Base-by-base conservation (phyloP, 2,329 filamentous ascomycete genomes). In the Calonectria fujianensis region DNA sequence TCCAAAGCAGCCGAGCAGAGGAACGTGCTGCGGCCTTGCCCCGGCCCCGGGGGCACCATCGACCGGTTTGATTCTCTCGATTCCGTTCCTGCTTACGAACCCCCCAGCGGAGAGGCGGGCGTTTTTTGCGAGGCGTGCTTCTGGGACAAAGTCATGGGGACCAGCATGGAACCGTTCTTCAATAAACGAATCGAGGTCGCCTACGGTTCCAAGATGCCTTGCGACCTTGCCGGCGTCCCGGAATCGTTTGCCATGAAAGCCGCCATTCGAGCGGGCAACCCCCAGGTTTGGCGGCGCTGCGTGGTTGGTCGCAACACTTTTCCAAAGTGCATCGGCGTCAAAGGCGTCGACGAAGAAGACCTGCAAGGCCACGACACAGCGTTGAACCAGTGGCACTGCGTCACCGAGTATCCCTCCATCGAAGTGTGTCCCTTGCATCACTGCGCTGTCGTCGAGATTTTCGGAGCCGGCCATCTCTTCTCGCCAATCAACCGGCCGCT, bases 381-480 rank as follows among this genome's bases (percentile, higher is more conserved):
- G 9, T 27, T 20, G 18, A 20, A 29, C 16, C 64, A 63, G 45
- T 73, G 70, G 70, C 37, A 64, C 32, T 63, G 54, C 24, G 61
- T 63, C 20, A 63, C 61, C 16, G 50, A 71, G 50, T 20, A 63
- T 29, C 72, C 72, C 13, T 67, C 39, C 27, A 72, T 72, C 7
- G 69, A 74, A 35, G 54, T 74, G 4, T 74, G 72, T 32, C 69
- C 72, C 14, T 31, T 51, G n/a, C 72, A 63, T 51, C 69, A 74
- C 31, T 67, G 45, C 2, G 35, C 63, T 18, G 31, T 29, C 10
- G 27, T 14, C 13, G 61, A 74, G 24, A 9, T 74, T 11, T 65
- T 72, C 10, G 72, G 72, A 13, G 69, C 69, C 14, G 41, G 52
- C 16, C 41, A 32, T 52, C 70, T 73, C 27, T 73, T 73, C 52